Percentiles rank a stretch among this genome's conserved stretches.
Conservation (phyloP, 164 flowering plant species). For the Paratinospora sagittata region DNA sequence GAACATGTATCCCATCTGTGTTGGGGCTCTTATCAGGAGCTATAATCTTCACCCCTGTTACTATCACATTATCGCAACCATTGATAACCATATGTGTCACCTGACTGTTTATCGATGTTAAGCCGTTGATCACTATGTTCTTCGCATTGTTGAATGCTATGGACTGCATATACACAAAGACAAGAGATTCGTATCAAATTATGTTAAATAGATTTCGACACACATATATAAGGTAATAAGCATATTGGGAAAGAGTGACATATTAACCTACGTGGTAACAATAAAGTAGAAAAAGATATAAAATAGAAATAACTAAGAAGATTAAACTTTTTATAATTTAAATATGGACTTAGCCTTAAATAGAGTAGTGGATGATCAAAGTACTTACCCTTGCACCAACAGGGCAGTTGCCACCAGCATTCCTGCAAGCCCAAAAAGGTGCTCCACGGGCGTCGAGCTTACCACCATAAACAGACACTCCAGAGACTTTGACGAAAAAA, state of each 20-base stretch:
- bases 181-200: too few relatives aligned
- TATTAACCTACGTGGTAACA: too few relatives aligned
- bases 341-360: too few relatives aligned
- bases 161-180: constrained; percentile 13
- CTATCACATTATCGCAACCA: constrained; percentile 17
- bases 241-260: too few relatives aligned
- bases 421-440: constrained; percentile 24
- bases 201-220: too few relatives aligned
- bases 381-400: constrained; percentile 23
- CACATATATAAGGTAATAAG: too few relatives aligned
- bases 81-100: constrained; percentile 19
- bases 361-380: too few relatives aligned
- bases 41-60: constrained; percentile 16
- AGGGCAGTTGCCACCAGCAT: constrained; percentile 14
- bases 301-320: too few relatives aligned
- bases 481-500: constrained; percentile 16
- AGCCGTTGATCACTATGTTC: constrained; percentile 21
- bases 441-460: constrained; percentile 20
- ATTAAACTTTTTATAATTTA: too few relatives aligned
- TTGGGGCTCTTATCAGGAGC: constrained; percentile 28
- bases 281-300: too few relatives aligned
- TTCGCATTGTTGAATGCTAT: constrained; percentile 13
- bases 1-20: constrained; percentile 33
- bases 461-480: constrained; percentile 22
- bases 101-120: constrained; percentile 29